Base-by-base conservation (phyloP, 1,284 basidiomycete genomes). In the Pseudozyma pruni region DNA sequence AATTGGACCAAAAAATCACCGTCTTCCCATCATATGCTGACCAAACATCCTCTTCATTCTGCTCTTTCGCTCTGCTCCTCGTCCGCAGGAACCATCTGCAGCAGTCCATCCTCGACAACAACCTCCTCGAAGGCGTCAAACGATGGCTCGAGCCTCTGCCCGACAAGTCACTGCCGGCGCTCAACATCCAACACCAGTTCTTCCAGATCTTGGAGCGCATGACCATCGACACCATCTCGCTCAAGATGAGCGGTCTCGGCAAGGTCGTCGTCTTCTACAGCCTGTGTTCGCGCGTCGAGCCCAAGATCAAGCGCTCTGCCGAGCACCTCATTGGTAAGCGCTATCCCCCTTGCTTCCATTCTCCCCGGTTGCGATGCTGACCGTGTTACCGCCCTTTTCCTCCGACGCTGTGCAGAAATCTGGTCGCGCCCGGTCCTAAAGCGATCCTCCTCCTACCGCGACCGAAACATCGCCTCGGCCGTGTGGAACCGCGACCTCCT, bases 191-290 rank as follows among this genome's bases (percentile, higher is more conserved):
- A 81, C 89, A 90, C 50, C 91, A 94, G 54, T 89, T 98, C 72
- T 94, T 98, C 83, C 87, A 89, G 38, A 88, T 90, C 49, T 85
- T 98, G 20, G 76, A 78, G 31, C 64, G 85, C 85, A 93, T 98
- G 90, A 90, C 91, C 75, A 94, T 98, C 78, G 95, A 98, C 84
- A 90, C 90, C 17, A 85, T 89, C 45, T 92, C 92, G 14, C 89
- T 99, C 74, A 95, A 95, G 83, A 93, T 95, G 83, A 92, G 91
- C 4, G 89, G 90, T 0, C 86, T 99, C 6, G 95, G 95, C n/a
- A 90, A 90, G 58, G 88, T 98, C 68, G 87, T 98, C 17, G 86
- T 97, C 17, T 98, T 98, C 84, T 98, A 98, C 87, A 95, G 92
- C 27, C 92, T 94, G 81, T 91, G 89, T 86, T 83, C 83, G 33